Base-by-base conservation (phyloP, 345 rosid species). In the Eucalyptus erythrocorys region DNA sequence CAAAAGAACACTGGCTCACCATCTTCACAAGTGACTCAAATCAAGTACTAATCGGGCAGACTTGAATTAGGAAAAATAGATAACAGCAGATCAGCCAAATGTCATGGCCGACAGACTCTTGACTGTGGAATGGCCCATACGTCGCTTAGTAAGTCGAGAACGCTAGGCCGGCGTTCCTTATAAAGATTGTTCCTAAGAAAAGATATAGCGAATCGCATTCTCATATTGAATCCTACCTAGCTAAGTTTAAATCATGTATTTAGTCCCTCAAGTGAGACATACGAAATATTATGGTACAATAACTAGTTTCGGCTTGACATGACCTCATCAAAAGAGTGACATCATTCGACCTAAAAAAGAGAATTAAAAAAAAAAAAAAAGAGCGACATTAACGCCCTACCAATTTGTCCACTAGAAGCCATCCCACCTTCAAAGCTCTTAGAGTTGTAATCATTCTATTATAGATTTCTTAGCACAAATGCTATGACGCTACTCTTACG, bases 311-410 rank as follows among this genome's bases (percentile, higher is more conserved):
- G 0, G 13, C 61, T 3, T 4, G 1, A 24, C 61, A 55, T 55
- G 0, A 55, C 24, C 12, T 55, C 30, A 55, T 55, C 24, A 55
- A 30, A 24, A 55, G 13, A 55, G 27, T 10, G 30, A 6, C 30
- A 55, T 55, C 55, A 51, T 51, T 51, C 57, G 4, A 51, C 10
- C n/a, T n/a, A 3, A 2, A 49, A 49, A 49, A 16, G 5, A 14
- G 14, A 14, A 48, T 5, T 3, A 17, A 51, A 17, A 50, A 49
- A 0, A 14, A 15, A 49, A 49, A 49, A 6, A 0, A 50, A 3
- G 5, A 55, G 2, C 3, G 6, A 30, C 13, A 24, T 24, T 55
- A 55, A 10, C 19, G 27, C 30, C 30, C 61, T 24, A 55, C 1
- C 61, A 55, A 55, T 55, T 4, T 55, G 13, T 55, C 30, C 61